Evolutionary conservation across 306 rosid species (phyloP).

Genomic region (Luffa aegyptiaca): DNA sequence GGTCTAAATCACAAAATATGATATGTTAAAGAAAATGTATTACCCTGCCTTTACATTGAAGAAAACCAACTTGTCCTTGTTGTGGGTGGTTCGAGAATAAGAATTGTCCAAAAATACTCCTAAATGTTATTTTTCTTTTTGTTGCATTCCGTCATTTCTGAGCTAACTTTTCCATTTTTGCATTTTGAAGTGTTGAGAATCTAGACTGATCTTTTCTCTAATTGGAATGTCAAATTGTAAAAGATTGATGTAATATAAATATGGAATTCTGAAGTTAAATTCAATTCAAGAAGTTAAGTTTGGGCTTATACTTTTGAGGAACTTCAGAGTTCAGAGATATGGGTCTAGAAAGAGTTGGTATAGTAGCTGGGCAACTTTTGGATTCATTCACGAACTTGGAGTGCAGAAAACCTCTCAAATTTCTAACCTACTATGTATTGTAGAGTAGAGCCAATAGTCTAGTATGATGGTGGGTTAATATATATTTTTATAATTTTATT

Average conservation of each 20-base stretch:
- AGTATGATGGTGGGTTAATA: neutral
- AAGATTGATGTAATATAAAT: neutral
- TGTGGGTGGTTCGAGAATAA: neutral
- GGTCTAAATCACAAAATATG: neutral
- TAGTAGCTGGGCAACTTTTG: neutral
- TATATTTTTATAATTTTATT: neutral
- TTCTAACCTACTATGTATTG: neutral
- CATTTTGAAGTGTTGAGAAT: neutral
- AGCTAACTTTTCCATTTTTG: neutral
- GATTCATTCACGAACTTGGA: neutral
- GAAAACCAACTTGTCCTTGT: neutral
- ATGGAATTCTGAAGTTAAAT: neutral
- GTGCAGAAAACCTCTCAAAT: neutral
- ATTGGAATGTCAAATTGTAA: neutral
- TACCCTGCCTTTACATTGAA: neutral
- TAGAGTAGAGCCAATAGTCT: neutral
- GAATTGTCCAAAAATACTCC: neutral
- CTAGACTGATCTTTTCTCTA: neutral
- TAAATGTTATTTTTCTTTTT: neutral
- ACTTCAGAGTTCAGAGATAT: neutral
- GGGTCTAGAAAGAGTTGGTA: neutral
- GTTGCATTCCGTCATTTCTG: neutral
- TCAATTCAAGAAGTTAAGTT: neutral
- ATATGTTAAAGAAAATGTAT: neutral
- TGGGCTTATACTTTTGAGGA: neutral